Conservation (phyloP, 2,329 filamentous ascomycete genomes). For the Apiospora rasikravindrae region DNA sequence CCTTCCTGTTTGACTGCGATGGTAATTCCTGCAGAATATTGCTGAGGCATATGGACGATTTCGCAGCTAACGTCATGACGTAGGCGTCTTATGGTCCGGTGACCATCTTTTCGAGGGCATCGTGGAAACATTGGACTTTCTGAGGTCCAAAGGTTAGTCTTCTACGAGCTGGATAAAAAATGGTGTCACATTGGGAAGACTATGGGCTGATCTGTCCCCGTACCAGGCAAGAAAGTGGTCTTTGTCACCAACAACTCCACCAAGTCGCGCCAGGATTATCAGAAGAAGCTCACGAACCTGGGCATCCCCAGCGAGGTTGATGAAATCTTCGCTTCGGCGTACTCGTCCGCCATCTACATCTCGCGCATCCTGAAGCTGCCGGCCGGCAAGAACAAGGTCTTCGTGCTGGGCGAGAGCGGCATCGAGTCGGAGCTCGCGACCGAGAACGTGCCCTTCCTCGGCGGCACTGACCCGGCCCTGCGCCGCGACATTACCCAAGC, state of each 20-base stretch:
- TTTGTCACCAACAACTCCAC: slow-evolving; percentile 99
- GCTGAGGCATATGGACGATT: not conserved
- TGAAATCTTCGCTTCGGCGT: slow-evolving; percentile 95
- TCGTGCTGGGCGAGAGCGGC: slow-evolving; percentile 87
- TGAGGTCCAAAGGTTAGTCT: slow-evolving; percentile 75
- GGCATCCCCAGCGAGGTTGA: slow-evolving; percentile 82
- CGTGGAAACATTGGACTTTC: slow-evolving; percentile 81
- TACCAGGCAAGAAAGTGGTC: slow-evolving; percentile 82
- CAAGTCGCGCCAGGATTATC: slow-evolving; percentile 91
- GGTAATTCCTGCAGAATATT: slow-evolving; percentile 58
- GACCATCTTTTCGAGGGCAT: slow-evolving; percentile 87
- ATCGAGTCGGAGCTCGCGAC: slow-evolving; percentile 86
- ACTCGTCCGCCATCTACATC: slow-evolving; percentile 96
- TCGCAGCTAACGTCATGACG: not conserved
- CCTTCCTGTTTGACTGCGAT: slow-evolving; percentile 97
- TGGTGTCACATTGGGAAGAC: not conserved
- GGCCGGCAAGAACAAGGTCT: slow-evolving; percentile 86
- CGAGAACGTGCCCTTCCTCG: slow-evolving; percentile 80
- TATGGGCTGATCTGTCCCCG: not conserved
- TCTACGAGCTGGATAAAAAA: not conserved
- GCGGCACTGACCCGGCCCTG: slow-evolving; percentile 81
- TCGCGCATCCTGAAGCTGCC: slow-evolving; percentile 85
- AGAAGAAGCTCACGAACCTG: slow-evolving; percentile 83
- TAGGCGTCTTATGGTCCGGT: slow-evolving; percentile 92
- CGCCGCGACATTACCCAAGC: slow-evolving; percentile 79